A percentile compares a stretch with the other conserved stretches of the same genome.
Conservation (phyloP, 192 early-diverging fungal species). For the Mortierella alpina region DNA sequence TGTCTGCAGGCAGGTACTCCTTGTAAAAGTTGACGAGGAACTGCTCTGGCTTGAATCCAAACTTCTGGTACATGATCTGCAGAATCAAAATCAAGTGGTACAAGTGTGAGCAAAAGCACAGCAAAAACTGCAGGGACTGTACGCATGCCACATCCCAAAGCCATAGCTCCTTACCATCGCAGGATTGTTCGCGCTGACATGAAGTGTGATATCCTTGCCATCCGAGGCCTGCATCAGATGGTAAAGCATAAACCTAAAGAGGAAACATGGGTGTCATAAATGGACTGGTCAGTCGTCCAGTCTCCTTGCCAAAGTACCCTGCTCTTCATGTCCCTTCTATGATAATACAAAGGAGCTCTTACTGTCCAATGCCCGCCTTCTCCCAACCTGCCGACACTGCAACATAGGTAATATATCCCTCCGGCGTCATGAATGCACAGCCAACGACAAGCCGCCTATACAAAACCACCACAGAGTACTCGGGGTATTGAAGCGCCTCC, state of each 20-base stretch:
- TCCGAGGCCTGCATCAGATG: conserved; percentile 80
- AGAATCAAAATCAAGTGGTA: background rate
- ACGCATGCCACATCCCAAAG: background rate
- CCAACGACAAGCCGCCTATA: conserved; percentile 85
- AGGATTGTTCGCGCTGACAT: conserved; percentile 92
- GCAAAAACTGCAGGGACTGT: background rate
- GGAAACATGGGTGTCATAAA: conserved; percentile 8
- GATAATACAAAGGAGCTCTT: conserved; percentile 21
- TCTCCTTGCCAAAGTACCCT: background rate
- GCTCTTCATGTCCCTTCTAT: background rate
- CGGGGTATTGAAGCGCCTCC: conserved; percentile 84
- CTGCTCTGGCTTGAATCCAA: conserved; percentile 95
- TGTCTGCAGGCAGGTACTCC: conserved; percentile 82
- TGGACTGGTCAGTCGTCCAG: background rate
- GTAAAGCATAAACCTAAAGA: conserved; percentile 78
- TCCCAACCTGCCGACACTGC: conserved; percentile 89
- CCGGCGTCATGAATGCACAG: conserved; percentile 93
- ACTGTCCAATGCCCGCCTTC: conserved; percentile 84
- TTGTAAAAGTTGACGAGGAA: conserved; percentile 93
- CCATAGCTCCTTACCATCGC: conserved; percentile 76
- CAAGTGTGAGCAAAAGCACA: background rate
- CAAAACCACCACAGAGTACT: conserved; percentile 86
- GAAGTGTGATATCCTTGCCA: conserved; percentile 88
- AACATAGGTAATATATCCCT: conserved; percentile 91
- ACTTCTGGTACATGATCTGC: conserved; percentile 88